Evolutionary conservation across 306 rosid genomes (phyloP), one percentile per base, ranked within the genome.

Genomic region (Alnus glutinosa): DNA sequence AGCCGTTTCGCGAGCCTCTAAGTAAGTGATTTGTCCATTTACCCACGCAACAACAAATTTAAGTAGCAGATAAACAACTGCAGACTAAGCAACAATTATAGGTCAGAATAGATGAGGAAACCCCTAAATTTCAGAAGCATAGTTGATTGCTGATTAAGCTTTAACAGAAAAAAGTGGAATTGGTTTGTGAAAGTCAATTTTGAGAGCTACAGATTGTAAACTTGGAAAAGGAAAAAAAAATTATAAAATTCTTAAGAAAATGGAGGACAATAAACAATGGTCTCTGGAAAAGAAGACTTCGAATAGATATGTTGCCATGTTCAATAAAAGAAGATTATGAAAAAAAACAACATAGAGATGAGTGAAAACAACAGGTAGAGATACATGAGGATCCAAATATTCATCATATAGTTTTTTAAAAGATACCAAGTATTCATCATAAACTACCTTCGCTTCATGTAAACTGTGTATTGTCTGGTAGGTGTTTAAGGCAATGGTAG

Each of bases 31-130:
- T 94, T 94, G 98, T 71, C 97, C 95, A 81, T 90, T 93, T 76
- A 94, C 97, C 98, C 98, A 94, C 79, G 80, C 92, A 73, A 94
- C 97, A 30, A 92, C 97, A 85, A 91, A 92, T 86, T 94, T 94
- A 55, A 94, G 97, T 69, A 94, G 89, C 90, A 89, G 90, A 91
- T 91, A 92, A 70, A 92, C 89, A 83, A 94, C 98, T 92, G 97
- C 91, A 88, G 95, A 89, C 98, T 94, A 84, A 81, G 75, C 79
- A 84, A 86, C 59, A 79, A 74, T 73, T 78, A 49, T 69, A 84
- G 73, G 75, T 72, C 77, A 88, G 39, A 39, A 68, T 75, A 82
- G 71, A 75, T 63, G 57, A 15, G 79, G 57, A 69, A 70, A 55
- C 62, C 58, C 64, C n/a, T 8, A 2, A 42, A 62, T 28, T 30